Base-by-base conservation (phyloP, 805 yeast genomes). In the Wickerhamomyces mucosus region DNA sequence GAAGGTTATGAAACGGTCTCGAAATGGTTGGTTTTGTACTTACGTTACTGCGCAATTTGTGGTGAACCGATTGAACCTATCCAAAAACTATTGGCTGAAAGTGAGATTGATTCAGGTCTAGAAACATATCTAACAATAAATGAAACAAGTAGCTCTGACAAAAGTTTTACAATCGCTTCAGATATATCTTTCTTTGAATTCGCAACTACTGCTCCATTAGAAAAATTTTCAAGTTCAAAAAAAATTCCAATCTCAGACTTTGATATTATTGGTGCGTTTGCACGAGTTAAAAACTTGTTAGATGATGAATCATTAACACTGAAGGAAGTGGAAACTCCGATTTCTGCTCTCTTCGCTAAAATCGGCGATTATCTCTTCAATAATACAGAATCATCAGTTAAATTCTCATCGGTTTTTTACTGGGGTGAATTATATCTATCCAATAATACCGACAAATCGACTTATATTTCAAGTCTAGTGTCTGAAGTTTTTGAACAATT, bases 41-140 rank as follows among this genome's bases (percentile, higher is more conserved):
- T 69, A 21, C 61, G 69, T 41, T 67, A 66, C 30, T 49, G 73
- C 40, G 50, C 59, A 4, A 51, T 76, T 5, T 48, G 69, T 15
- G 94, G 94, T 8, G 94, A 83, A 48, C 65, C 77, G 4, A 5
- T 29, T 4, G 24, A 17, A 6, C 31, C 38, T 3, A 28, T 50
- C 7, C 13, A 21, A 7, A 34, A 39, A 15, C 22, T 43, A 4
- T 16, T 43, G 5, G 16, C 30, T 5, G 39, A 33, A 3, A 15
- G 33, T 30, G 46, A 44, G 14, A 4, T 48, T 4, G 44, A 37
- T 27, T 39, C n/a, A n/a, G n/a, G n/a, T n/a, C n/a, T n/a, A n/a
- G n/a, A n/a, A n/a, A n/a, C n/a, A n/a, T n/a, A n/a, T n/a, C n/a
- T n/a, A n/a, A n/a, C n/a, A n/a, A n/a, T n/a, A n/a, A n/a, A n/a